Base-by-base conservation (phyloP, 139 green algal genomes). In the Micractinium sp. region DNA sequence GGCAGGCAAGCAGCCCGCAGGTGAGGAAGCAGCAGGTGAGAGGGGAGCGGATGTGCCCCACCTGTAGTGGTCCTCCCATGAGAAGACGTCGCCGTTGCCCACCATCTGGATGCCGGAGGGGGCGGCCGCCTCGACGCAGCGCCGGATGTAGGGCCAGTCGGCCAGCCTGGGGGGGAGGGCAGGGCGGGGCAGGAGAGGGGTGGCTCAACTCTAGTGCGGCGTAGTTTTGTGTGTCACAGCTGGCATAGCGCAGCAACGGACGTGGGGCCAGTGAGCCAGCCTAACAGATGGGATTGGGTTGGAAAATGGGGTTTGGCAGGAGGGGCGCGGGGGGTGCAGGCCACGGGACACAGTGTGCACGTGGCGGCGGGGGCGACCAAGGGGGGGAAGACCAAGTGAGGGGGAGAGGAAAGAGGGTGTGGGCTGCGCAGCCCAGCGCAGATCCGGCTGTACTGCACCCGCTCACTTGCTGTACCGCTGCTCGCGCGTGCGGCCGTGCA, bases 11-110 rank as follows among this genome's bases (percentile, higher is more conserved):
- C n/a, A n/a, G n/a, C n/a, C n/a, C n/a, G n/a, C n/a, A n/a, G n/a
- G n/a, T n/a, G n/a, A n/a, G n/a, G n/a, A n/a, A n/a, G n/a, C n/a
- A n/a, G n/a, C n/a, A n/a, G n/a, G n/a, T n/a, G n/a, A n/a, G n/a
- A n/a, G n/a, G n/a, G n/a, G n/a, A n/a, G n/a, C n/a, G n/a, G n/a
- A n/a, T n/a, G n/a, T n/a, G n/a, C 19, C 36, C 61, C 75, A 87
- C 79, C 69, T 85, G 19, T 96, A 89, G 93, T 97, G 98, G 81
- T 99, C 96, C 20, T 87, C 91, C 76, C 89, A 97, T 0, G 90
- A 93, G 31, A 98, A 96, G 13, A 99, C 93, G 84, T 99, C 97
- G 1, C 98, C 98, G 88, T 99, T 99, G 85, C 98, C 98, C 2
- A 99, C 94, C 61, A 99, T 82, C 53, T 95, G 95, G 75, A 96